These are phyloP conservation scores for Penicillium lividum DNA, from an alignment of 495 filamentous ascomycete species.

Conservation along the genomic window DNA sequence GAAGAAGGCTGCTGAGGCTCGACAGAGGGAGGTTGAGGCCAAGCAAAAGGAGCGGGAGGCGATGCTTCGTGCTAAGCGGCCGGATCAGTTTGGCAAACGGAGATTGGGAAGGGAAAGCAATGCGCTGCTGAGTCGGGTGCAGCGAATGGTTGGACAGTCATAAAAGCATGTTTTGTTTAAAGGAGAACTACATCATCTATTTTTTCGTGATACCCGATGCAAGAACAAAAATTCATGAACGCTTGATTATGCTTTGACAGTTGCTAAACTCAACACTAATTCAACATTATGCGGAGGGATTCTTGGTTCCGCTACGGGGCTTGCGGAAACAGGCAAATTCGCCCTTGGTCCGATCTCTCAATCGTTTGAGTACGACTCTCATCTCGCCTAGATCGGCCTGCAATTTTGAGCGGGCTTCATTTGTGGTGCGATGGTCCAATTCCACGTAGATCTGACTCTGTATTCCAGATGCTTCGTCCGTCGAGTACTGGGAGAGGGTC, in stretches of 20 bases:
- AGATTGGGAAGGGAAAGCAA: constrained; percentile 84
- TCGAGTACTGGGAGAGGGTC: constrained; percentile 83
- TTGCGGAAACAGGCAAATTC: constrained; percentile 84
- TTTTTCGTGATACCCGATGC: constrained; percentile 27
- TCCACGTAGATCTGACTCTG: constrained; percentile 89
- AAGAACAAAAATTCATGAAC: constrained; percentile 16
- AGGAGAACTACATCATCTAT: background rate
- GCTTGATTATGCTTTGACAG: constrained; percentile 5
- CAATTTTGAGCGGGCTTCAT: constrained; percentile 72
- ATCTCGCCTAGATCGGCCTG: constrained; percentile 88
- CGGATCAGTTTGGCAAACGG: constrained; percentile 75
- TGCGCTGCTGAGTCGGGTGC: constrained; percentile 79
- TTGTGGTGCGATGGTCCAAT: constrained; percentile 82
- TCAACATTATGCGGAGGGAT: constrained; percentile 20
- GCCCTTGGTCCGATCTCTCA: constrained; percentile 78
- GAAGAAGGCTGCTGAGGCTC: constrained; percentile 63
- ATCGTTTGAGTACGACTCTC: constrained; percentile 76
- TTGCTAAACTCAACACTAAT: constrained; percentile 10
- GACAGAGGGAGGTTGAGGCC: constrained; percentile 56
- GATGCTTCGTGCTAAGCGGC: constrained; percentile 74
- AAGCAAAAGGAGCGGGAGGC: constrained; percentile 64
- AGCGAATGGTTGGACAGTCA: constrained; percentile 62
- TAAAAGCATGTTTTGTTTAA: constrained; percentile 1
- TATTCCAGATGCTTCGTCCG: constrained; percentile 72
- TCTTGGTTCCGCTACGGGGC: constrained; percentile 27